Evolutionary conservation across 257 asterid species (phyloP).

Genomic region (Solanum clarkiae): DNA sequence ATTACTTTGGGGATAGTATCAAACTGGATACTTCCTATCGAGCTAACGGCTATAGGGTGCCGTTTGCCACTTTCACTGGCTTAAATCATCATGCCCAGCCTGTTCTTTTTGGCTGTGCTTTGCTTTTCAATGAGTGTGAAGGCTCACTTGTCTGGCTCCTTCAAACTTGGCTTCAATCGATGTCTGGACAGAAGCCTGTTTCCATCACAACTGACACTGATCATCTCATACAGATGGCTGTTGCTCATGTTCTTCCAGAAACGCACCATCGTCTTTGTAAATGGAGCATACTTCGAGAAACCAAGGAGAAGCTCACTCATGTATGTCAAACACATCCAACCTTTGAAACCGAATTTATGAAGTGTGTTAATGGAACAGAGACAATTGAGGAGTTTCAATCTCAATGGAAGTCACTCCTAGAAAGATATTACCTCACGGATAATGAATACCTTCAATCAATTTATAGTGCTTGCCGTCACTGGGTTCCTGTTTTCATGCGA

Average conservation of each 20-base stretch:
- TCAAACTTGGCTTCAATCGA: slow-evolving; percentile 60
- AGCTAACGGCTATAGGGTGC: slow-evolving; percentile 28
- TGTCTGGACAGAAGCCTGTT: slow-evolving; percentile 50
- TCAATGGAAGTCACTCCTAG: slow-evolving; percentile 44
- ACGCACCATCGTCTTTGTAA: slow-evolving; percentile 53
- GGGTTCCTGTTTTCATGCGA: slow-evolving; percentile 68
- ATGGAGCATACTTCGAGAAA: slow-evolving; percentile 59
- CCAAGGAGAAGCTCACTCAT: slow-evolving; percentile 47
- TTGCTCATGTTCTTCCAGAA: slow-evolving; percentile 47
- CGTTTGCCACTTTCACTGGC: slow-evolving; percentile 65
- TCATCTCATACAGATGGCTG: slow-evolving; percentile 49
- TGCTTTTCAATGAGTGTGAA: slow-evolving; percentile 51
- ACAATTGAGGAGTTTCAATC: slow-evolving; percentile 70
- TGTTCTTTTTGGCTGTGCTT: slow-evolving; percentile 68
- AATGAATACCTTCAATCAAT: slow-evolving; percentile 70
- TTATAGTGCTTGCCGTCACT: slow-evolving; percentile 50
- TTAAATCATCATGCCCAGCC: slow-evolving; percentile 85
- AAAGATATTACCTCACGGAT: slow-evolving; percentile 34
- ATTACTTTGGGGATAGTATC: slow-evolving; percentile 64
- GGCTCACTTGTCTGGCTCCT: slow-evolving; percentile 58
- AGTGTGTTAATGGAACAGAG: slow-evolving; percentile 52
- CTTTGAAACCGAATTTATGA: slow-evolving; percentile 49
- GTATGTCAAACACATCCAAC: slow-evolving; percentile 33
- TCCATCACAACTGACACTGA: slow-evolving; percentile 62
- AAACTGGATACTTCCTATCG: slow-evolving; percentile 47